Evolutionary conservation across 2,329 filamentous ascomycete genomes (phyloP).

Genomic region (Verticillium nubilum): DNA sequence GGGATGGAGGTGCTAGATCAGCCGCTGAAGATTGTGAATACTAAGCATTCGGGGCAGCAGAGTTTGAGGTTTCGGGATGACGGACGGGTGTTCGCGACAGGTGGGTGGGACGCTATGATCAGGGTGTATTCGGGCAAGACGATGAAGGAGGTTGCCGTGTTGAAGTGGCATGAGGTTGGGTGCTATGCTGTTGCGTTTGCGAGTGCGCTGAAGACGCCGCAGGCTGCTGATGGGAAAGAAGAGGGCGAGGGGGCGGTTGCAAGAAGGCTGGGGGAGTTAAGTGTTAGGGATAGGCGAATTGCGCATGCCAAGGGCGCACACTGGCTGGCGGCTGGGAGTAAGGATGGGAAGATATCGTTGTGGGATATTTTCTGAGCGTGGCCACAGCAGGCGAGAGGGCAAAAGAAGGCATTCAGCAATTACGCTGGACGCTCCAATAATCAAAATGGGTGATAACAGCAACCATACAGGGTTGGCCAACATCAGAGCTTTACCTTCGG

Average conservation of each 20-base stretch:
- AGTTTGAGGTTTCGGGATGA: constrained; percentile 72
- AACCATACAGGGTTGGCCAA: too few species aligned
- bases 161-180: constrained; percentile 91
- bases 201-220: background rate
- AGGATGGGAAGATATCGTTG: constrained; percentile 90
- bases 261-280: constrained; percentile 20
- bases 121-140: constrained; percentile 77
- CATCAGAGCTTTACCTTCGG: too few species aligned
- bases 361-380: constrained; percentile 85
- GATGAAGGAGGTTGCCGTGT: constrained; percentile 80
- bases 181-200: constrained; percentile 79
- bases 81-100: constrained; percentile 78
- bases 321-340: constrained; percentile 86
- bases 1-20: constrained; percentile 20
- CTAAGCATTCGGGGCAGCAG: constrained; percentile 89
- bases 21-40: constrained; percentile 61
- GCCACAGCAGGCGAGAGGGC: too few species aligned
- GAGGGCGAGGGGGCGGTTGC: constrained; percentile 1
- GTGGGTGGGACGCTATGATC: constrained; percentile 82
- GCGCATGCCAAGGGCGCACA: constrained; percentile 65
- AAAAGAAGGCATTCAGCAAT: too few species aligned
- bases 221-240: background rate
- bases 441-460: too few species aligned
- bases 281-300: constrained; percentile 59
- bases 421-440: too few species aligned